Conservation (phyloP, 192 early-diverging fungal genomes). For the Podochytrium sp. region DNA sequence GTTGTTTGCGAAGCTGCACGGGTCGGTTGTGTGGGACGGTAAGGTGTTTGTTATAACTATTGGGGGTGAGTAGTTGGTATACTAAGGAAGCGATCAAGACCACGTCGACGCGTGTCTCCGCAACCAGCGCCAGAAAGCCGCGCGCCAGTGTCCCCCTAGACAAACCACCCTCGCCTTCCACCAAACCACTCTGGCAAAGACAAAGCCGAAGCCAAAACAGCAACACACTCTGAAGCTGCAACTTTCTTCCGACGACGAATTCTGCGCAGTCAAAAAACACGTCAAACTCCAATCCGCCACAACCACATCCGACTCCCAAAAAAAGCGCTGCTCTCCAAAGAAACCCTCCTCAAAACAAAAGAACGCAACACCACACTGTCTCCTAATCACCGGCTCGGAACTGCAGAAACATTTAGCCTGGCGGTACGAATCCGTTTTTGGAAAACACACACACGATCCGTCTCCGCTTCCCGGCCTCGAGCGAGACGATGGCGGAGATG, state of each 20-base stretch:
- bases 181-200: no score
- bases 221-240: background rate
- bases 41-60: no score
- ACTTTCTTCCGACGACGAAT: slow-evolving; percentile 19
- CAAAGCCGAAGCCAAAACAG: no score
- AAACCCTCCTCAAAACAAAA: background rate
- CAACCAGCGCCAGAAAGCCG: no score
- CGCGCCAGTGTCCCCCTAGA: no score
- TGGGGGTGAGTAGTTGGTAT: background rate
- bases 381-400: background rate
- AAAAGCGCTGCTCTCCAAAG: no score
- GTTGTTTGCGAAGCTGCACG: background rate
- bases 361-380: background rate
- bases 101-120: background rate
- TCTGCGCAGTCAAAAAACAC: slow-evolving; percentile 11
- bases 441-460: no score
- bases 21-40: slow-evolving; percentile 4
- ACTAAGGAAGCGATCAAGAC: background rate
- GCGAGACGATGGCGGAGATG: background rate
- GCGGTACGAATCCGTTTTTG: background rate
- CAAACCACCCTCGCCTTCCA: no score
- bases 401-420: background rate
- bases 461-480: no score
- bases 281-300: background rate
- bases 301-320: no score